Base-by-base conservation (phyloP, 148 eudicot species). In the Camellia granthamiana region DNA sequence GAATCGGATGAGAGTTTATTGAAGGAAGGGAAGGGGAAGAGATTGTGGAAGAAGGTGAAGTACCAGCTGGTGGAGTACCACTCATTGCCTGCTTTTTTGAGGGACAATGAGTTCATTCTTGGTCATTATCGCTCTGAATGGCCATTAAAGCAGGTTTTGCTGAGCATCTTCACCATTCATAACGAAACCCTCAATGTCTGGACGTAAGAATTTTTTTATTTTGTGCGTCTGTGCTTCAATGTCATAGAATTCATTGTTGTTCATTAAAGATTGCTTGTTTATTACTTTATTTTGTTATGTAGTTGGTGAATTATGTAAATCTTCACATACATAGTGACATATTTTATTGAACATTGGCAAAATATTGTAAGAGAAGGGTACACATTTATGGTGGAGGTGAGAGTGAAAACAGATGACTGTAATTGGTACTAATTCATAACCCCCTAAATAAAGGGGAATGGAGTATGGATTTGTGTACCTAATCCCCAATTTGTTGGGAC, bases 101-200 rank as follows among this genome's bases (percentile, higher is more conserved):
- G 86, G 80, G 98, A 95, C 81, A 95, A 95, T 81, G 98, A 95
- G 84, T 95, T 70, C 78, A 93, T 95, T 67, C 46, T 82, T 12
- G 92, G 90, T 42, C 90, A 95, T 90, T 95, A 95, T 75, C 86
- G 97, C 30, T 76, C 96, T 56, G 88, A 93, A 83, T 93, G 94
- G 96, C 97, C 98, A 1, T 82, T 95, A 49, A 93, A 91, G 84
- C 97, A 95, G 77, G 76, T 84, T 52, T 76, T 95, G 14, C 84
- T 95, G 52, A 95, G 98, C 88, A 84, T 89, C 42, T 95, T 95
- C 76, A 77, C 91, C 10, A 81, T 95, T 77, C 98, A 95, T 79
- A 95, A 95, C 63, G 98, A 95, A 85, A 95, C 97, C 78, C 92
- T 95, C 75, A 95, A 93, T 81, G 96, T 95, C 67, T 93, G 97